These are phyloP conservation scores for Litchi chinensis DNA, from an alignment of 345 rosid genomes.

Conservation along the genomic window DNA sequence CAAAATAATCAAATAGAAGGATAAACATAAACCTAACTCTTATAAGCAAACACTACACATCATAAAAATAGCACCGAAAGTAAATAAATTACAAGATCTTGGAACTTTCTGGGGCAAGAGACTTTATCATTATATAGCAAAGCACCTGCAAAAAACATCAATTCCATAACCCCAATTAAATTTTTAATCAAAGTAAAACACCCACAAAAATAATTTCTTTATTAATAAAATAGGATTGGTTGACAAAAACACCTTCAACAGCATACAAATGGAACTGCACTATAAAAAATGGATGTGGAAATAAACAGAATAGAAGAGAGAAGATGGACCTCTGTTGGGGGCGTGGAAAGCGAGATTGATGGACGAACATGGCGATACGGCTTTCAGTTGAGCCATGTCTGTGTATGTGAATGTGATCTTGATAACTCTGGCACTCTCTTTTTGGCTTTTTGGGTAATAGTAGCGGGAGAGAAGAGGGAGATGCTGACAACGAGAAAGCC, in stretches of 20 bases:
- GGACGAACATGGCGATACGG: conserved; percentile 25
- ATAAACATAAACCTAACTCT: not conserved
- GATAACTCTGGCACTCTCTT: not conserved
- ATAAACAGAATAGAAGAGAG: not conserved
- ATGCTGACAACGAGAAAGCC: not conserved
- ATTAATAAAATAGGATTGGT: too few relatives aligned
- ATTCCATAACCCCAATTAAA: not conserved
- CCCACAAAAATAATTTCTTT: too few relatives aligned
- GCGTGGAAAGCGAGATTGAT: conserved; percentile 9
- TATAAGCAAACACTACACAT: not conserved
- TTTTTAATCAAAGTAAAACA: conserved; percentile 1
- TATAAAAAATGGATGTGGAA: not conserved
- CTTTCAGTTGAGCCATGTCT: conserved; percentile 37
- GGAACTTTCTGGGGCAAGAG: conserved; percentile 21
- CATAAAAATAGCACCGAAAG: too few relatives aligned
- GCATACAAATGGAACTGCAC: not conserved
- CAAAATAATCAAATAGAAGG: not conserved
- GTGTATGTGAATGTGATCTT: not conserved
- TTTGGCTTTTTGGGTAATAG: not conserved
- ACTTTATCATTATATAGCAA: conserved; percentile 16
- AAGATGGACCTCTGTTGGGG: conserved; percentile 19
- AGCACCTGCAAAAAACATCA: conserved; percentile 22
- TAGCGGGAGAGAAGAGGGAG: too few relatives aligned
- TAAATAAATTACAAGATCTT: conserved; percentile 21
- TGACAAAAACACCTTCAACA: not conserved